Percentiles rank a stretch among this genome's conserved stretches.
Evolutionary conservation across 345 rosid species (phyloP).

Genomic region (Eucalyptus sp.): DNA sequence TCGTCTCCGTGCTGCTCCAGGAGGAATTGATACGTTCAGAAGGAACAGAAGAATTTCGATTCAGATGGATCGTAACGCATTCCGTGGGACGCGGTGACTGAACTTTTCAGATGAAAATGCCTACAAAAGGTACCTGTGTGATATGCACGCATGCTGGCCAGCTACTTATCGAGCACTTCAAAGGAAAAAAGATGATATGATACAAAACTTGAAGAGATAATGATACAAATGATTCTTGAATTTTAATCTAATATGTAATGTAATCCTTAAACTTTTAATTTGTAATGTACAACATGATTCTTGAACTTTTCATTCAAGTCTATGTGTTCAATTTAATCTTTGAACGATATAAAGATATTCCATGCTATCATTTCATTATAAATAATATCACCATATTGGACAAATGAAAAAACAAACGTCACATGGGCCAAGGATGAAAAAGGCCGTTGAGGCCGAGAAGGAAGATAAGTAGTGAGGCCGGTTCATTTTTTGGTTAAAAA

Average conservation of each 20-base stretch:
- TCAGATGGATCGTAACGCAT: not conserved
- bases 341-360: rapidly evolving
- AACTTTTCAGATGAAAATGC: not conserved
- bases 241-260: no score
- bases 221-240: no score
- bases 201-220: not conserved
- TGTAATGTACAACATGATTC: no score
- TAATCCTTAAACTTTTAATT: no score
- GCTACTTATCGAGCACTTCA: not conserved
- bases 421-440: slow-evolving; percentile 61
- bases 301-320: no score
- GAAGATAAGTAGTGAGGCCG: slow-evolving; percentile 55
- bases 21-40: not conserved
- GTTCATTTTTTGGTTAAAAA: not conserved
- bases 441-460: slow-evolving; percentile 77
- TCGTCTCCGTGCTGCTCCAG: not conserved
- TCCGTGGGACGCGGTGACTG: not conserved
- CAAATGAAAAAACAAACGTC: slow-evolving; percentile 18
- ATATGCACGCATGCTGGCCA: not conserved
- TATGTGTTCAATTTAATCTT: no score
- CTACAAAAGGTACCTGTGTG: not conserved
- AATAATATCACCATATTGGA: no score
- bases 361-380: no score
- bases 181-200: not conserved
- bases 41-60: not conserved